Conservation (phyloP, 2,329 filamentous ascomycete species). For the Chaetomium globosum region DNA sequence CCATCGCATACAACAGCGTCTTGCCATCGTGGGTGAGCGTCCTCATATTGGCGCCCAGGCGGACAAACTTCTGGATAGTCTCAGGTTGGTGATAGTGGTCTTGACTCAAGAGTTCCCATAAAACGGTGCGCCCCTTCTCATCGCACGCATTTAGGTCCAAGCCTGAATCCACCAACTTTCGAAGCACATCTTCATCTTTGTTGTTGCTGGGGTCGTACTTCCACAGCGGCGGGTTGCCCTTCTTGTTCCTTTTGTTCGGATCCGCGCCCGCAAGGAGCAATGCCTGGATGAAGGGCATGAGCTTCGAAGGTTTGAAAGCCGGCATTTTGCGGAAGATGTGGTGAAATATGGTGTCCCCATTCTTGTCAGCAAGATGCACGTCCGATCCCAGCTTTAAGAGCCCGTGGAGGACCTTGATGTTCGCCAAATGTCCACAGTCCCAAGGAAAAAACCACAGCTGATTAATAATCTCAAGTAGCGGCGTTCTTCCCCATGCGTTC, state of each 20-base stretch:
- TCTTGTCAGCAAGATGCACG: background rate
- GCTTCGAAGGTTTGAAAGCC: background rate
- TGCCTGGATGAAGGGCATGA: background rate
- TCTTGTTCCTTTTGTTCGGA: background rate
- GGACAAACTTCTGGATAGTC: background rate
- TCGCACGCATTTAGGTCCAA: background rate
- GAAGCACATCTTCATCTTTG: background rate
- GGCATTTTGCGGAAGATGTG: background rate
- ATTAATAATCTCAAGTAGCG: background rate
- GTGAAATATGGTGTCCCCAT: background rate
- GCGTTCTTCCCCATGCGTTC: background rate
- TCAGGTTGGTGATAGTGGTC: fast-evolving
- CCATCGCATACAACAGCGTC: background rate
- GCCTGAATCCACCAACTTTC: background rate
- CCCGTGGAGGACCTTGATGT: background rate
- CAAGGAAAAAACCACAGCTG: background rate
- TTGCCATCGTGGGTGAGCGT: background rate
- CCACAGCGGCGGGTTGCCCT: background rate
- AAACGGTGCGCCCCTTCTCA: background rate
- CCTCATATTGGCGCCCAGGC: background rate
- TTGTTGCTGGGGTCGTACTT: background rate
- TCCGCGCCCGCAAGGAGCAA: background rate
- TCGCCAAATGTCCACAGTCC: background rate
- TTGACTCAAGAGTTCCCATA: background rate
- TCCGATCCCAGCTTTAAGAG: background rate